Conservation (phyloP, 1,284 basidiomycete genomes). For the Chalciporus piperatoides region DNA sequence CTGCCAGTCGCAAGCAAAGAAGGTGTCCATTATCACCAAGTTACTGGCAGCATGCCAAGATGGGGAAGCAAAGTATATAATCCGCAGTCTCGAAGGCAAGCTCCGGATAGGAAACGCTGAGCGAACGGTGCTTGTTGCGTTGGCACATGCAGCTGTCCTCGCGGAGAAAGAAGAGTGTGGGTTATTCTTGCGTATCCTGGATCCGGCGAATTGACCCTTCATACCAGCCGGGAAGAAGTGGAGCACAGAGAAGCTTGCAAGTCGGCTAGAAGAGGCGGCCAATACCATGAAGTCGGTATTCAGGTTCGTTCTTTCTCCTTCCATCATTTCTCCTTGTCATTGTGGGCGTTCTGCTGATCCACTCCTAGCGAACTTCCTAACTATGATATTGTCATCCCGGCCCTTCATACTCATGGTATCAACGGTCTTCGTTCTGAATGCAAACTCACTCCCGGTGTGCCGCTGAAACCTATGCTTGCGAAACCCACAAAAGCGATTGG, state of each 20-base stretch:
- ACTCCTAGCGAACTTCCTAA: constrained; percentile 81
- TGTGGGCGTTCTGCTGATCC: constrained; percentile 2
- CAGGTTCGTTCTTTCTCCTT: constrained; percentile 51
- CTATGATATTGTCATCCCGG: constrained; percentile 94
- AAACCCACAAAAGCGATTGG: constrained; percentile 99
- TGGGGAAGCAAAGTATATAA: constrained; percentile 91
- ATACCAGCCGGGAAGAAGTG: constrained; percentile 64
- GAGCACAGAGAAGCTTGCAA: constrained; percentile 70
- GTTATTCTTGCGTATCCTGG: background rate
- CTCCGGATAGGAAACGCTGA: constrained; percentile 97
- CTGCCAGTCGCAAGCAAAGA: constrained; percentile 81
- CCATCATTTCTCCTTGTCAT: constrained; percentile 13
- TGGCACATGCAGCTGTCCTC: constrained; percentile 83
- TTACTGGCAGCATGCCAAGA: constrained; percentile 90
- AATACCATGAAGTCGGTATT: constrained; percentile 88
- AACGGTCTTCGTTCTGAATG: constrained; percentile 70
- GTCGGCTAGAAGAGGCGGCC: constrained; percentile 77
- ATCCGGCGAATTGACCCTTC: constrained; percentile 4
- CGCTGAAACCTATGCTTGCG: constrained; percentile 99
- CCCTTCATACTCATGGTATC: constrained; percentile 79
- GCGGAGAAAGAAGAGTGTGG: constrained; percentile 71
- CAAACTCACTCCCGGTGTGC: constrained; percentile 93
- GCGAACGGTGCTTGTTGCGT: constrained; percentile 83
- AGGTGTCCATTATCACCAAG: constrained; percentile 94
- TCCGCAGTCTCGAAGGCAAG: constrained; percentile 95